phyloP scores from a whole-genome alignment of 2,329 filamentous ascomycete species.

The Zopfia rhizophila region DNA sequence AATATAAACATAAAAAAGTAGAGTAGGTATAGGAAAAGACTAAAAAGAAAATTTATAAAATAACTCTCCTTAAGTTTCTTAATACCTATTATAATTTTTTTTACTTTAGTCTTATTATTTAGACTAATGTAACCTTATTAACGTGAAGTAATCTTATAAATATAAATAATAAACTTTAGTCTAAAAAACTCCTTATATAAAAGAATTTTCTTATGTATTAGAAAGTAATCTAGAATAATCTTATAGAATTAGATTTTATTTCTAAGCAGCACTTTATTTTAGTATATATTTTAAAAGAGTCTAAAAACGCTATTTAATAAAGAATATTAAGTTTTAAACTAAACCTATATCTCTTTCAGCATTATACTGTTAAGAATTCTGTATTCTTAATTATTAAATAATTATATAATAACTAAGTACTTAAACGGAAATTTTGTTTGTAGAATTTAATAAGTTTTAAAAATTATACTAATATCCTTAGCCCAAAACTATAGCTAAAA shows the following conservation, averaged over 20 bases:
- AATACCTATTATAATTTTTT: slow-evolving; percentile 20
- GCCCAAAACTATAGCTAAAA: slow-evolving; percentile 22
- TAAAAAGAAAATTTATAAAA: slow-evolving; percentile 18
- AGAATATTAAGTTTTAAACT: slow-evolving; percentile 28
- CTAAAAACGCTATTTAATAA: slow-evolving; percentile 15
- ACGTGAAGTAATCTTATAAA: slow-evolving; percentile 30
- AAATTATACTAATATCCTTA: slow-evolving; percentile 34
- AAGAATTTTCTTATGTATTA: slow-evolving; percentile 26
- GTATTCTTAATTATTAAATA: slow-evolving; percentile 23
- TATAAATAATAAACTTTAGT: slow-evolving; percentile 30
- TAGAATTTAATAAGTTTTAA: slow-evolving; percentile 28
- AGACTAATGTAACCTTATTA: slow-evolving; percentile 22
- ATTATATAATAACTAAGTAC: slow-evolving; percentile 16
- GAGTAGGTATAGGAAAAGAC: slow-evolving; percentile 12
- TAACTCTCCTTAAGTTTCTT: slow-evolving; percentile 21
- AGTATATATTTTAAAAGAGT: slow-evolving; percentile 25
- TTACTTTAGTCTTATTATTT: slow-evolving; percentile 16
- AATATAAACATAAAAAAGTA: slow-evolving; percentile 11
- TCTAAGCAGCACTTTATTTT: slow-evolving; percentile 27
- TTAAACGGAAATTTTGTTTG: slow-evolving; percentile 26
- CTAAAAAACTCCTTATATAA: slow-evolving; percentile 20
- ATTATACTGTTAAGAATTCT: slow-evolving; percentile 25
- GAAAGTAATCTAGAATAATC: slow-evolving; percentile 23
- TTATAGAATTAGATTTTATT: slow-evolving; percentile 26
- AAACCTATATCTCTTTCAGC: slow-evolving; percentile 29